Base-by-base conservation (phyloP, 2,329 filamentous ascomycete species). In the Fusarium poae region DNA sequence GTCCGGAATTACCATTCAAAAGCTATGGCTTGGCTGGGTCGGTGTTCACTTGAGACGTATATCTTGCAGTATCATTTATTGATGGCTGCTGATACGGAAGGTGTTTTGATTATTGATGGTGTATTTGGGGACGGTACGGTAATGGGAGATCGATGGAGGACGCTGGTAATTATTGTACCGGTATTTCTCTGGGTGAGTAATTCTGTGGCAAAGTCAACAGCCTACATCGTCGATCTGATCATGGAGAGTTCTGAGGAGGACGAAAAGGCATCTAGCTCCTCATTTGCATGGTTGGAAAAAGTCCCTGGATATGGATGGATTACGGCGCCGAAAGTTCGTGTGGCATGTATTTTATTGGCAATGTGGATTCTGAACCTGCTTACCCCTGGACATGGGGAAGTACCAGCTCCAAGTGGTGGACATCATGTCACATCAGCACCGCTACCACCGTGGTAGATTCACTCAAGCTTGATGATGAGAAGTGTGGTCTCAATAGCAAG, bases 41-140 rank as follows among this genome's bases (percentile, higher is more conserved):
- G 80, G 4, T 84, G 83, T 57, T 86, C 86, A 0, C 80, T 89
- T 1, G 88, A 90, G 74, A 84, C 85, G 1, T 88, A 86, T 68
- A 80, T 88, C 6, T 77, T 91, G 42, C 86, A 89, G 66, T 84
- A 84, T 71, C 88, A 91, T 72, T 81, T 89, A 52, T 88, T 86
- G 82, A 82, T 90, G 13, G 86, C 86, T 3, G 86, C 83, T 3
- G 86, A 90, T 68, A 84, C 84, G 3, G 83, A 82, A 30, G 85
- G 84, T 0, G 68, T 85, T 3, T 79, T 90, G 9, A 59, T 74
- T 5, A 32, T 75, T 9, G 72, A 71, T 21, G 32, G 55, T 5
- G 67, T 75, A 40, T 57, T 62, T 10, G 65, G 65, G 1, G 69
- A 73, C 18, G 70, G 67, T 15, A 68, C 56, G 18, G 60, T 75